phyloP scores from a whole-genome alignment of 139 green algal species.

The Gonium pectorale region DNA sequence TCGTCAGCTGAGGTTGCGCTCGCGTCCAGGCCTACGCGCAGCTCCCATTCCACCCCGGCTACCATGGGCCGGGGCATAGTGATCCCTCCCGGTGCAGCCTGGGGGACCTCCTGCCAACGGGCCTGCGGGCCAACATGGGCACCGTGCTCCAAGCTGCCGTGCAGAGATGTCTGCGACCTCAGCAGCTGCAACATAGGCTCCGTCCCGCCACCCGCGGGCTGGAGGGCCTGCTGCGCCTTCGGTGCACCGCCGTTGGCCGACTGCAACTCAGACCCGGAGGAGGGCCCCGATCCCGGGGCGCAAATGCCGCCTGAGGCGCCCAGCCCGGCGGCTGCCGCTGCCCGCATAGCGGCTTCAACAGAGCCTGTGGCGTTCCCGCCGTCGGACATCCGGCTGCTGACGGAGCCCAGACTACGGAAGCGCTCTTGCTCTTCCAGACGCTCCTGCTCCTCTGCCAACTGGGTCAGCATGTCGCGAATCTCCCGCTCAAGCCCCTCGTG shows the following conservation, averaged over 20 bases:
- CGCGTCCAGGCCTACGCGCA: too few species aligned
- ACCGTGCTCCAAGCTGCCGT: background rate
- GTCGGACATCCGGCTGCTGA: background rate
- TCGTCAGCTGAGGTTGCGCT: too few species aligned
- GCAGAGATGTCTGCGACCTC: background rate
- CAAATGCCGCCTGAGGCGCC: too few species aligned
- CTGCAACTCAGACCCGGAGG: conserved; percentile 9
- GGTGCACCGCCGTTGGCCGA: background rate
- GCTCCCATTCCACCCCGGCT: too few species aligned
- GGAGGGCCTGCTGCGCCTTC: background rate
- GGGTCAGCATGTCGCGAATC: background rate
- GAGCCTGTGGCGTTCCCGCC: background rate
- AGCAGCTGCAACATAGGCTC: background rate
- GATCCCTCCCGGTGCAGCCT: too few species aligned
- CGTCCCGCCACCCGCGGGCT: background rate
- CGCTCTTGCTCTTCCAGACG: background rate
- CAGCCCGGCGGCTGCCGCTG: too few species aligned
- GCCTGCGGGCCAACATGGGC: background rate
- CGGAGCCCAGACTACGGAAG: background rate
- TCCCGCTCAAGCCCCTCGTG: background rate
- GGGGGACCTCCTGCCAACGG: too few species aligned
- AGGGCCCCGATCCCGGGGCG: background rate
- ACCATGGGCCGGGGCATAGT: too few species aligned
- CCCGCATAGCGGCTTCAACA: too few species aligned
- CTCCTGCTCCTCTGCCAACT: background rate